Conservation (phyloP, 2,329 filamentous ascomycete species). For the Pseudocercospora vitis region DNA sequence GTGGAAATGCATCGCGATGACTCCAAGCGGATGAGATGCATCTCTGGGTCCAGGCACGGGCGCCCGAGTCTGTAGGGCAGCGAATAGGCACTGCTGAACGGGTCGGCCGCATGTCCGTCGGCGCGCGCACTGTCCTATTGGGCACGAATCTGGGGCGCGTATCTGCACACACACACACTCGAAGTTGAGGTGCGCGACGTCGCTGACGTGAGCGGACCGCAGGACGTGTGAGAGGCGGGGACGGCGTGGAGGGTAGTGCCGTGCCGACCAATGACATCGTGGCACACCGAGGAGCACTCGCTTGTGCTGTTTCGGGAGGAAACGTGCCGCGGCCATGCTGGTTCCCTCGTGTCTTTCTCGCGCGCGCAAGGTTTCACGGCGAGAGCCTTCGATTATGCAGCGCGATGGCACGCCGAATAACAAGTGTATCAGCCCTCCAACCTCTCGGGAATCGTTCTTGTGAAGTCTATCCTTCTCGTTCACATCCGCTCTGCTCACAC, state of each 20-base stretch:
- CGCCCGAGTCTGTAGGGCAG: not conserved
- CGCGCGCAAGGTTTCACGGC: slow-evolving; percentile 2
- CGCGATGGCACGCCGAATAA: not conserved
- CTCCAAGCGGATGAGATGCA: not conserved
- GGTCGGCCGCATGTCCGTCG: not conserved
- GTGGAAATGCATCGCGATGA: not conserved
- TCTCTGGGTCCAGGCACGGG: not conserved
- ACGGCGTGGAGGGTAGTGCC: not conserved
- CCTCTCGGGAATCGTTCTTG: too few relatives aligned
- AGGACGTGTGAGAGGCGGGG: not conserved
- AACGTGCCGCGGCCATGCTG: not conserved
- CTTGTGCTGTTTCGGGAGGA: slow-evolving; percentile 1
- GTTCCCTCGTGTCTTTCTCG: not conserved
- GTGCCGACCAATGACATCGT: slow-evolving; percentile 2
- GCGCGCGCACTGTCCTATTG: not conserved
- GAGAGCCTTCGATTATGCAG: slow-evolving; percentile 2
- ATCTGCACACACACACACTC: not conserved
- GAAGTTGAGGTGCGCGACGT: too few relatives aligned
- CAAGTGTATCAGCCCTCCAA: too few relatives aligned
- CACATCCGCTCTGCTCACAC: too few relatives aligned
- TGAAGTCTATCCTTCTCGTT: too few relatives aligned
- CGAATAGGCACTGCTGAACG: not conserved
- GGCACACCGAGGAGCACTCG: not conserved
- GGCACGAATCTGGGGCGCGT: not conserved
- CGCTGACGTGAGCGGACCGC: slow-evolving; percentile 11